These are phyloP conservation scores for Chaetoceros tenuissimus DNA, from an alignment of 108 stramenopile genomes.

Conservation along the genomic window DNA sequence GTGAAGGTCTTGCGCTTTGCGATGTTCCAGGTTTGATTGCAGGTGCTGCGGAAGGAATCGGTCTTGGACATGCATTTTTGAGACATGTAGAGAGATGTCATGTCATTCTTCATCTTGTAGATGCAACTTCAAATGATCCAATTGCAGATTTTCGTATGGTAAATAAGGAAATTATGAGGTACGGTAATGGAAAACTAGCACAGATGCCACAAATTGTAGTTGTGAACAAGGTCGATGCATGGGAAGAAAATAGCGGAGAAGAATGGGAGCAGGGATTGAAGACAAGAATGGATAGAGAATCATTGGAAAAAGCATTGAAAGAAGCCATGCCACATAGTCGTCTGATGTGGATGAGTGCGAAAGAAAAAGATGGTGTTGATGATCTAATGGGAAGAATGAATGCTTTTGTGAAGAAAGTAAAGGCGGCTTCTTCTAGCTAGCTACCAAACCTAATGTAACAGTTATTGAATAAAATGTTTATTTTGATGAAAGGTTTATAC, in stretches of 20 bases:
- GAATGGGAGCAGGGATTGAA: slow-evolving; percentile 39
- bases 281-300: slow-evolving; percentile 29
- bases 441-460: too few species aligned
- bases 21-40: slow-evolving; percentile 92
- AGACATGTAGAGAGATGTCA: slow-evolving; percentile 92
- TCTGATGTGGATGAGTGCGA: slow-evolving; percentile 85
- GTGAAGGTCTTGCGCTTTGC: slow-evolving; percentile 76
- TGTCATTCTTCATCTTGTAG: slow-evolving; percentile 89
- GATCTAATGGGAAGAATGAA: slow-evolving; percentile 77
- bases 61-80: slow-evolving; percentile 87
- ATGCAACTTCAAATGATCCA: slow-evolving; percentile 84
- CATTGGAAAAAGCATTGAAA: slow-evolving; percentile 44
- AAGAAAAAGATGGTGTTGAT: slow-evolving; percentile 77
- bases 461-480: too few species aligned
- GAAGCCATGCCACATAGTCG: slow-evolving; percentile 69
- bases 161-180: slow-evolving; percentile 84
- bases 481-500: too few species aligned
- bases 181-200: slow-evolving; percentile 83
- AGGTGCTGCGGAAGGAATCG: slow-evolving; percentile 79
- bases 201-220: slow-evolving; percentile 92
- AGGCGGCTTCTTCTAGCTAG: slow-evolving; percentile 25
- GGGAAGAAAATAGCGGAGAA: slow-evolving; percentile 21
- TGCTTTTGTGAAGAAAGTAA: slow-evolving; percentile 79
- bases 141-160: slow-evolving; percentile 90
- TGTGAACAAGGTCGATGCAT: slow-evolving; percentile 91